Evolutionary conservation across 2,329 filamentous ascomycete genomes (phyloP).

Genomic region (Fusarium ramigenum): DNA sequence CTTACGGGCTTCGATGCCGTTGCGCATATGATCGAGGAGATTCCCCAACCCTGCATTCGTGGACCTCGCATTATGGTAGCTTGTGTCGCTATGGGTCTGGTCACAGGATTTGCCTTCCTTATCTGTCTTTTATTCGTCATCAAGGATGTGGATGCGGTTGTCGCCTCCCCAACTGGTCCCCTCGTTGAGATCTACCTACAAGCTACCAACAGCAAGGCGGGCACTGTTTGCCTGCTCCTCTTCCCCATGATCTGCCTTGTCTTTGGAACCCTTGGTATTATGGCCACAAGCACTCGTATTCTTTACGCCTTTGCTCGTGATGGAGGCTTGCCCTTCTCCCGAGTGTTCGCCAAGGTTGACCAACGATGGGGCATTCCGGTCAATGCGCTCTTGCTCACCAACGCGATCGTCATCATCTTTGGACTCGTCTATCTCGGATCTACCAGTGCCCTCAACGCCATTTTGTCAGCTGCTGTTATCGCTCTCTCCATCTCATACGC

Average conservation of each 20-base stretch:
- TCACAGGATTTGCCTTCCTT: background rate
- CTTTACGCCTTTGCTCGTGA: background rate
- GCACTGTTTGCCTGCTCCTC: background rate
- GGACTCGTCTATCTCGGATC: background rate
- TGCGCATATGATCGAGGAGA: background rate
- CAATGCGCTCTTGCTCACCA: background rate
- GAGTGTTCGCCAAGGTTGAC: background rate
- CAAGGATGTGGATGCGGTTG: accelerated
- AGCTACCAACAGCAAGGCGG: background rate
- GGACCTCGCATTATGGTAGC: background rate
- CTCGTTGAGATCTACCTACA: background rate
- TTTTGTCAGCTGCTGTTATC: background rate
- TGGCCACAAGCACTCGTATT: background rate
- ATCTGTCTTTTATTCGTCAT: background rate
- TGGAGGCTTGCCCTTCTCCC: background rate
- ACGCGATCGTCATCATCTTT: background rate
- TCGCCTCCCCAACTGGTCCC: background rate
- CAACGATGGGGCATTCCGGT: background rate
- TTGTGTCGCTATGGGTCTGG: background rate
- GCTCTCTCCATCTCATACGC: background rate
- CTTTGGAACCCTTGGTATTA: accelerated
- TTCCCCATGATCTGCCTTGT: background rate
- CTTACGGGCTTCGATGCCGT: background rate
- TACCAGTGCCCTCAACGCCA: background rate
- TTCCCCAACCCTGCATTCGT: background rate